These are phyloP conservation scores for Kregervanrija delftensis DNA, from an alignment of 805 yeast species.

Conservation along the genomic window DNA sequence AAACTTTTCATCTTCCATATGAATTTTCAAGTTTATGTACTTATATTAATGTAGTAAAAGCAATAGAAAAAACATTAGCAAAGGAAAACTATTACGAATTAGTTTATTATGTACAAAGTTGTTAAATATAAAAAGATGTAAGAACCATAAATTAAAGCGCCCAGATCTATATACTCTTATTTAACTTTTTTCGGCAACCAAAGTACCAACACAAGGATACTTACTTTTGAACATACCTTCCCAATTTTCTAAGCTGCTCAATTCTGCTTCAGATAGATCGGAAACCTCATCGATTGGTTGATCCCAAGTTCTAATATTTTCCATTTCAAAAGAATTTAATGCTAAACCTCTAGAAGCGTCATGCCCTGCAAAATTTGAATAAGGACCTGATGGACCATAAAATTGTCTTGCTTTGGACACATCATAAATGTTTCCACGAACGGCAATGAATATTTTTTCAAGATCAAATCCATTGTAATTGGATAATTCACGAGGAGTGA, in stretches of 20 bases:
- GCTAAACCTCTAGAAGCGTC: conserved; percentile 95
- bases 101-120: too few relatives aligned
- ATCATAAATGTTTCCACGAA: conserved; percentile 82
- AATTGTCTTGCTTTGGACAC: conserved; percentile 73
- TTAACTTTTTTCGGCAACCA: conserved; percentile 35
- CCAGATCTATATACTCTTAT: too few relatives aligned
- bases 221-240: conserved; percentile 73
- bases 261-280: conserved; percentile 55
- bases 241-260: conserved; percentile 75
- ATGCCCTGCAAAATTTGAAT: conserved; percentile 89
- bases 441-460: conserved; percentile 75
- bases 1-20: too few relatives aligned
- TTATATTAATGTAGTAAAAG: too few relatives aligned
- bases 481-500: conserved; percentile 68
- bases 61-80: too few relatives aligned
- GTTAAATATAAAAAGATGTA: too few relatives aligned
- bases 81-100: too few relatives aligned
- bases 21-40: too few relatives aligned
- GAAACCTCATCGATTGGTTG: conserved; percentile 69
- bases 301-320: conserved; percentile 58
- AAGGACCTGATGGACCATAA: conserved; percentile 96
- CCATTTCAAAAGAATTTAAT: conserved; percentile 71
- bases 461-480: conserved; percentile 78
- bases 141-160: too few relatives aligned
- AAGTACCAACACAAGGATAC: conserved; percentile 73